phyloP scores from a whole-genome alignment of 768 basidiomycete species.

The Kwoniella europaea region DNA sequence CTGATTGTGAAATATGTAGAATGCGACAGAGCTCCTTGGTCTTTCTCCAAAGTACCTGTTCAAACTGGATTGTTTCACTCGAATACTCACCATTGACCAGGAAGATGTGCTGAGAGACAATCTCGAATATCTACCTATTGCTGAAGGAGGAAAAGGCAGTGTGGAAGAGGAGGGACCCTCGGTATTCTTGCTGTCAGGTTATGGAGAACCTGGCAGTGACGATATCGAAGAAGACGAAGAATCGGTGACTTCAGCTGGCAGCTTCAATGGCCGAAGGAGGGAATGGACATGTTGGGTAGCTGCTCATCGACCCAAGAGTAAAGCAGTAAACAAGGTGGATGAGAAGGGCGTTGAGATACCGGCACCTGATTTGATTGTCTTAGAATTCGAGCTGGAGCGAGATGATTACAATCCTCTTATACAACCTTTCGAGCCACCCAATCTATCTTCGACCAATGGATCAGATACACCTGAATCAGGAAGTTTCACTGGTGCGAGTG shows the following conservation, averaged over 20 bases:
- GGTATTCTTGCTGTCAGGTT: slow-evolving; percentile 71
- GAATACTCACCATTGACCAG: slow-evolving; percentile 70
- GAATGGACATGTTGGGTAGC: slow-evolving; percentile 59
- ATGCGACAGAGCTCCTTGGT: slow-evolving; percentile 74
- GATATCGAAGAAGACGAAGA: slow-evolving; percentile 42
- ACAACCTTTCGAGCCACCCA: slow-evolving; percentile 58
- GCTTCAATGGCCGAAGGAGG: slow-evolving; percentile 32
- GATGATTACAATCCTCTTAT: slow-evolving; percentile 75
- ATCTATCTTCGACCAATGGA: slow-evolving; percentile 12
- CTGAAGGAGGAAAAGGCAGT: slow-evolving; percentile 57
- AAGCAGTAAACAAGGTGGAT: slow-evolving; percentile 44
- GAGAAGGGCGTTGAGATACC: slow-evolving; percentile 64
- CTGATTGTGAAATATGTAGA: slow-evolving; percentile 61
- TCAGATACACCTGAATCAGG: slow-evolving; percentile 41
- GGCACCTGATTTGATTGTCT: slow-evolving; percentile 63
- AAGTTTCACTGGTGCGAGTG: slow-evolving; percentile 27
- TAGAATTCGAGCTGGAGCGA: slow-evolving; percentile 79
- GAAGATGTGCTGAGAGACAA: slow-evolving; percentile 74
- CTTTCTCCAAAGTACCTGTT: slow-evolving; percentile 74
- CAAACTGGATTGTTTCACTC: slow-evolving; percentile 72
- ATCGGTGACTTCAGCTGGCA: slow-evolving; percentile 12
- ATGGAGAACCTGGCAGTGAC: slow-evolving; percentile 68
- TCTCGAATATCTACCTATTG: slow-evolving; percentile 67
- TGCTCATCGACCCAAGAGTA: slow-evolving; percentile 55
- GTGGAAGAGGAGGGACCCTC: slow-evolving; percentile 61